phyloP scores from a whole-genome alignment of 331 rosid species.

The Quercus tomentella region DNA sequence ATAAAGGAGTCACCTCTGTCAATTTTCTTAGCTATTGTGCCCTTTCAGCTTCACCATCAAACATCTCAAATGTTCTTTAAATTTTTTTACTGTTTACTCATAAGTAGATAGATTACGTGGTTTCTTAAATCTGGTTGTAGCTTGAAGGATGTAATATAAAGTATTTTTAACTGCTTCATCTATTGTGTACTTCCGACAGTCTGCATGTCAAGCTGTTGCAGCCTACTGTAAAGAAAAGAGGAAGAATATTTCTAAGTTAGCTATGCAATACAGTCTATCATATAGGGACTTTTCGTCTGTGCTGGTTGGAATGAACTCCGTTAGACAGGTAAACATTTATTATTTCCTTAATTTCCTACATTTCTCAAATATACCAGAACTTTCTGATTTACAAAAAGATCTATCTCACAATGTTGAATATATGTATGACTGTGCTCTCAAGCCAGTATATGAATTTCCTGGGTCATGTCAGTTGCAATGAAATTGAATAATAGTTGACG shows the following conservation, averaged over 20 bases:
- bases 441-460: neutral
- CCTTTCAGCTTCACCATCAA: neutral
- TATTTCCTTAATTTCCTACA: constrained; percentile 17
- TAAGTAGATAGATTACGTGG: constrained; percentile 1
- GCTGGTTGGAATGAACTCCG: constrained; percentile 83
- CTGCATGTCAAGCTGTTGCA: constrained; percentile 82
- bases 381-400: constrained; percentile 1
- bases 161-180: constrained; percentile 9
- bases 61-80: neutral
- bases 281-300: constrained; percentile 80
- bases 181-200: constrained; percentile 35
- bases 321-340: constrained; percentile 48
- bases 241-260: constrained; percentile 78
- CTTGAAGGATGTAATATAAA: neutral
- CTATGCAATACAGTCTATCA: constrained; percentile 89
- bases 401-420: neutral
- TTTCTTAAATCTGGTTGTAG: neutral
- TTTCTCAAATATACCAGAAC: constrained; percentile 1
- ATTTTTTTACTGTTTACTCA: neutral
- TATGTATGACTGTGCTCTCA: constrained; percentile 6
- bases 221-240: constrained; percentile 63
- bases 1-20: neutral
- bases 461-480: neutral
- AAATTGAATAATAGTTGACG: neutral
- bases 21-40: neutral